phyloP scores from a whole-genome alignment of 1,284 basidiomycete genomes.

The Leccinum pallidistipes region DNA sequence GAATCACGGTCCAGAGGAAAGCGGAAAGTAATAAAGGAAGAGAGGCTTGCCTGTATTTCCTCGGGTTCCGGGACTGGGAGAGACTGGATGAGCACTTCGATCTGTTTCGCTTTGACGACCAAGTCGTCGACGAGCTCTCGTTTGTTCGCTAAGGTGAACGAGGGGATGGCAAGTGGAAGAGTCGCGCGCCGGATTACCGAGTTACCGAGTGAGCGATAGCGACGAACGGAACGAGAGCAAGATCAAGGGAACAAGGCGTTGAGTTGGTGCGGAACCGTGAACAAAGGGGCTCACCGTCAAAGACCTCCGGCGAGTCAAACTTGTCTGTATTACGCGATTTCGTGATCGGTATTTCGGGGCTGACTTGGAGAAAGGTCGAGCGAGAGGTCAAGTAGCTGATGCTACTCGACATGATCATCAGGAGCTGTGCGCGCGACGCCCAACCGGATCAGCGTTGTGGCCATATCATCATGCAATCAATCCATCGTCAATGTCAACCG shows the following conservation, averaged over 20 bases:
- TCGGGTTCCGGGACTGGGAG: conserved; percentile 74
- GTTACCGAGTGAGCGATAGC: not conserved
- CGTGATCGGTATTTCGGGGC: conserved; percentile 70
- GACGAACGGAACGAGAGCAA: not conserved
- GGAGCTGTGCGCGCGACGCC: conserved; percentile 48
- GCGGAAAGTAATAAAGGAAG: not conserved
- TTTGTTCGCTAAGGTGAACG: conserved; percentile 57
- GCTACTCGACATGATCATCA: conserved; percentile 79
- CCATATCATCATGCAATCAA: not conserved
- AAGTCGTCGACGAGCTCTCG: conserved; percentile 78
- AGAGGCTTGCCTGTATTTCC: conserved; percentile 57
- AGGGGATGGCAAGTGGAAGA: too few relatives aligned
- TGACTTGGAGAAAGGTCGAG: conserved; percentile 72
- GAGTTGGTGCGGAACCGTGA: not conserved
- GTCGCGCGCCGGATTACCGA: not conserved
- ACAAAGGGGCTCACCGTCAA: conserved; percentile 45
- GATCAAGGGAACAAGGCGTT: not conserved
- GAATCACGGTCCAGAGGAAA: not conserved
- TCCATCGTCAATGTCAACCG: not conserved
- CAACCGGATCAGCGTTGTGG: not conserved
- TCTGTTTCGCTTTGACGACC: conserved; percentile 80
- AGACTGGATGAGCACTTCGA: conserved; percentile 76
- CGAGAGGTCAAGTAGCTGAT: conserved; percentile 74
- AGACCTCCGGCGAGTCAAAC: conserved; percentile 66
- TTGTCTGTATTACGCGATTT: conserved; percentile 70